A percentile compares a stretch with the other conserved stretches of the same genome.
Evolutionary conservation across 108 stramenopile genomes (phyloP).

Genomic region (Skeletonema potamos): DNA sequence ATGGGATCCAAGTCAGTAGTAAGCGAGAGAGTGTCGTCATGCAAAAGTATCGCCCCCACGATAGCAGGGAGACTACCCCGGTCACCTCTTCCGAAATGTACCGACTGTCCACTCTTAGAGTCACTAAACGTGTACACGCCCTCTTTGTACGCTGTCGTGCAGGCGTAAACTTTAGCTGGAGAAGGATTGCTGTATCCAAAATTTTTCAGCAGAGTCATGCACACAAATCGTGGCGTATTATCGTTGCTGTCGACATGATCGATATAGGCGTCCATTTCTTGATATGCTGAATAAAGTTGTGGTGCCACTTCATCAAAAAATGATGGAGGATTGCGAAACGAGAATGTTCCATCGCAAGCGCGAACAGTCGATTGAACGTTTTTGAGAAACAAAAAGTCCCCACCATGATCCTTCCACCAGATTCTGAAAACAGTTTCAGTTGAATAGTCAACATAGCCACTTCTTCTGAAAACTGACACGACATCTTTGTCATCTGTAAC

Average conservation of each 20-base stretch:
- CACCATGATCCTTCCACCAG: conserved; percentile 8
- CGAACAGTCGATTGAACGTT: conserved; percentile 18
- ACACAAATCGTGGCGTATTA: conserved; percentile 55
- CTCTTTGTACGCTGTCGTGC: conserved; percentile 19
- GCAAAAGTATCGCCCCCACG: conserved; percentile 34
- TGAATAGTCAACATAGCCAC: neutral
- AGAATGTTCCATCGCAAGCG: conserved; percentile 21
- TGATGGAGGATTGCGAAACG: conserved; percentile 25
- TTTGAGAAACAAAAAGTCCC: conserved; percentile 28
- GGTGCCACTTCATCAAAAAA: conserved; percentile 27
- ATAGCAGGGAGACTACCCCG: conserved; percentile 41
- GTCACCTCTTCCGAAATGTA: conserved; percentile 29
- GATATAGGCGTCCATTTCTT: conserved; percentile 52
- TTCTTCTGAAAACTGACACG: conserved; percentile 18
- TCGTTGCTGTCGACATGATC: conserved; percentile 45
- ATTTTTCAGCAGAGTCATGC: conserved; percentile 37
- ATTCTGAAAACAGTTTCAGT: conserved; percentile 27
- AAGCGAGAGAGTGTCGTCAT: conserved; percentile 24
- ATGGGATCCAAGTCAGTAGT: conserved; percentile 33
- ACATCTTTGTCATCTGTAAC: neutral
- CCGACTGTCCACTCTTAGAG: conserved; percentile 1
- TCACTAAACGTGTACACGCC: conserved; percentile 8
- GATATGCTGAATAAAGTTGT: conserved; percentile 18
- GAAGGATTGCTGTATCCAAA: conserved; percentile 54
- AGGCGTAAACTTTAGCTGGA: conserved; percentile 36